Evolutionary conservation across 345 rosid genomes (phyloP).

Genomic region (Euphorbia tirucalli): DNA sequence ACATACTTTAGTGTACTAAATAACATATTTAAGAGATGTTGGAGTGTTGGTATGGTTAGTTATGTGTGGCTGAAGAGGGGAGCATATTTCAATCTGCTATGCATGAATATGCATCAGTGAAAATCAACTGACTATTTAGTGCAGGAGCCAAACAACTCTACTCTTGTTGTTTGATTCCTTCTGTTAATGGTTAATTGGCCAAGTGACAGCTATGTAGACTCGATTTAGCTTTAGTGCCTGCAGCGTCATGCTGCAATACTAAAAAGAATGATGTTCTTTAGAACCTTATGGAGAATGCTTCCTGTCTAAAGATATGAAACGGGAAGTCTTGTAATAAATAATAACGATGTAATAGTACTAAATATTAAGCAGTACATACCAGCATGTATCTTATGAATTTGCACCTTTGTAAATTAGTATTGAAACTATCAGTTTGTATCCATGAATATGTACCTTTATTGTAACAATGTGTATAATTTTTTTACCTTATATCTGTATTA

Average conservation of each 20-base stretch:
- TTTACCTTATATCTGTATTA: neutral
- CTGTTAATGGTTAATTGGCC: neutral
- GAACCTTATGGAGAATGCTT: neutral
- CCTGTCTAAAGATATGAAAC: neutral
- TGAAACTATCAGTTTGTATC: no score
- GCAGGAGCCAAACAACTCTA: neutral
- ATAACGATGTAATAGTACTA: neutral
- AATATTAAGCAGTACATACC: neutral
- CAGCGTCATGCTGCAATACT: neutral
- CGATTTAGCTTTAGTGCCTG: neutral
- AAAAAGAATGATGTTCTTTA: neutral
- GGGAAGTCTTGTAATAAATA: neutral
- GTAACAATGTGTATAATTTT: neutral
- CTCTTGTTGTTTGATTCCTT: neutral
- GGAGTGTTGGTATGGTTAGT: neutral
- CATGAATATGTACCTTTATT: no score
- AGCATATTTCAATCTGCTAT: neutral
- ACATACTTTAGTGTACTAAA: neutral
- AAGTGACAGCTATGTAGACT: neutral
- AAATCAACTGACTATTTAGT: neutral
- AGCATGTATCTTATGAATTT: neutral
- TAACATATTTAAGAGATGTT: neutral
- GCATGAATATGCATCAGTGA: neutral
- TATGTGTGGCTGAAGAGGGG: neutral
- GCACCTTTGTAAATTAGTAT: neutral